Conservation (phyloP, 1,284 basidiomycete species). For the Pisolithus thermaeus region DNA sequence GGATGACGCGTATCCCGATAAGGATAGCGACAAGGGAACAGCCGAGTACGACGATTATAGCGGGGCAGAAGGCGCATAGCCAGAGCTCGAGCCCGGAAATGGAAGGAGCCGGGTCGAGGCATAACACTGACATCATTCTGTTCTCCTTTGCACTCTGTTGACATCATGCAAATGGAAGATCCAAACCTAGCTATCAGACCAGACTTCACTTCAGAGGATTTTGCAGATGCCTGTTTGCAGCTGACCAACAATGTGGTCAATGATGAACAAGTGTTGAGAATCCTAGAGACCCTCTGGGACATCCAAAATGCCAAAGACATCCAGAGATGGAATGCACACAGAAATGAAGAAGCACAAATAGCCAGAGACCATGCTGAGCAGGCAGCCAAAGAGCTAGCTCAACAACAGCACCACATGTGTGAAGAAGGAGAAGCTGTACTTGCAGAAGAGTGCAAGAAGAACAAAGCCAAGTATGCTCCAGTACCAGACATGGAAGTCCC, state of each 20-base stretch:
- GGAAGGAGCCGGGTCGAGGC: too few relatives aligned
- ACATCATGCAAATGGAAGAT: neutral
- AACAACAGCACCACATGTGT: neutral
- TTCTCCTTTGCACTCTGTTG: too few relatives aligned
- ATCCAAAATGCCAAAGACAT: neutral
- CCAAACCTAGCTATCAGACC: neutral
- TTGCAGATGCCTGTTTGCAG: neutral
- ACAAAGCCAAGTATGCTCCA: conserved; percentile 1
- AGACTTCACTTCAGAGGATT: neutral
- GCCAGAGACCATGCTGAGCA: too few relatives aligned
- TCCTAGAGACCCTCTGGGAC: neutral
- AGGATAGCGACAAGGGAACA: too few relatives aligned
- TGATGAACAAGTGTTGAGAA: neutral
- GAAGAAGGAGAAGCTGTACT: neutral
- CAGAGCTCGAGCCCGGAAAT: too few relatives aligned
- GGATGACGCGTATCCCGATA: too few relatives aligned
- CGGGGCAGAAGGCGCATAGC: too few relatives aligned
- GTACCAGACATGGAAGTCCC: neutral
- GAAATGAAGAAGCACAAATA: neutral
- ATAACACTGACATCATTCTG: too few relatives aligned
- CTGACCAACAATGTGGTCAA: neutral
- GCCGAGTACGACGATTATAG: too few relatives aligned
- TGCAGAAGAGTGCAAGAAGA: neutral
- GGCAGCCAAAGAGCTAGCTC: too few relatives aligned
- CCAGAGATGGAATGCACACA: neutral